These are phyloP conservation scores for Coleophoma cylindrospora DNA, from an alignment of 2,329 filamentous ascomycete species.

Conservation along the genomic window DNA sequence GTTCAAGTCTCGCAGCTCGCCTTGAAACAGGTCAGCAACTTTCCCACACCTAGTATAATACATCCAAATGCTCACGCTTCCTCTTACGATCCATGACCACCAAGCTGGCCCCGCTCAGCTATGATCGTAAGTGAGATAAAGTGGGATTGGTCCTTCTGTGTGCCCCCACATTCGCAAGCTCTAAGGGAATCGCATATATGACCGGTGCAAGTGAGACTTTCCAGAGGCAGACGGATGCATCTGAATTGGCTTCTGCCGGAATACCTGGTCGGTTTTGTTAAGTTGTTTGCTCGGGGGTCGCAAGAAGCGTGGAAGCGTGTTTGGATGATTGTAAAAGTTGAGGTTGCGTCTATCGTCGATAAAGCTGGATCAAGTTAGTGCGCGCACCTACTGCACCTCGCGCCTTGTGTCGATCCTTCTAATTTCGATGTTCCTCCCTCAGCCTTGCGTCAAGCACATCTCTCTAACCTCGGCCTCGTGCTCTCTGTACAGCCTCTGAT, in stretches of 20 bases:
- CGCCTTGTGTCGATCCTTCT: not conserved
- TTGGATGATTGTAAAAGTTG: not conserved
- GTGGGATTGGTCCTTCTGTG: constrained; percentile 18
- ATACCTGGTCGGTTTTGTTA: constrained; percentile 2
- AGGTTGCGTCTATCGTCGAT: not conserved
- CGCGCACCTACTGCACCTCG: not conserved
- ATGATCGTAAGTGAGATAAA: constrained; percentile 8
- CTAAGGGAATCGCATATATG: constrained; percentile 25
- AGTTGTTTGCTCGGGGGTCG: not conserved
- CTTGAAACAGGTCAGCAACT: constrained; percentile 39
- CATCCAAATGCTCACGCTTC: constrained; percentile 44
- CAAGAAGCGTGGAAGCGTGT: not conserved
- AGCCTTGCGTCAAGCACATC: not conserved
- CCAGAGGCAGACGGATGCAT: constrained; percentile 29
- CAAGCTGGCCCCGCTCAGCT: constrained; percentile 13
- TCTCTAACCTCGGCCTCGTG: not conserved
- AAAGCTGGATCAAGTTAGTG: not conserved
- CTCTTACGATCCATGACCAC: constrained; percentile 59
- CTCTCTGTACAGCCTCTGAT: too few species aligned
- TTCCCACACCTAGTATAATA: not conserved
- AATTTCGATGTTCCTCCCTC: not conserved
- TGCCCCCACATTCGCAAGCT: constrained; percentile 29
- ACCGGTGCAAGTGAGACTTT: constrained; percentile 22
- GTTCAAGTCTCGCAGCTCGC: constrained; percentile 87
- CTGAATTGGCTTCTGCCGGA: constrained; percentile 18